A percentile compares a stretch with the other conserved stretches of the same genome.
Evolutionary conservation across 2,329 filamentous ascomycete species (phyloP).

Genomic region (Phialophora macrospora): DNA sequence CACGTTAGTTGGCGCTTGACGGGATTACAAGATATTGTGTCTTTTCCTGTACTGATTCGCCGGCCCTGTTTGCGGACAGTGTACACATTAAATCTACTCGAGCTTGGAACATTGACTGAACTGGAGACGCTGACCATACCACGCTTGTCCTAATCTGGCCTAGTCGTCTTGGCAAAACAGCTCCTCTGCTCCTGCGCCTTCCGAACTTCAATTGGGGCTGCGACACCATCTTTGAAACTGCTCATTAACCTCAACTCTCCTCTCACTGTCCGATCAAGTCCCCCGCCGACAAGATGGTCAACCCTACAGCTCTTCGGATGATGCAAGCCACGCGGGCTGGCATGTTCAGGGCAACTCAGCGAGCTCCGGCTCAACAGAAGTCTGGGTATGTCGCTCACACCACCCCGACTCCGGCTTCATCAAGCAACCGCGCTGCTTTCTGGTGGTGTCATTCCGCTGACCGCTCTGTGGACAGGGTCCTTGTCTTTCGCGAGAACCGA

Average conservation of each 20-base stretch:
- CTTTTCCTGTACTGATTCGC: not conserved
- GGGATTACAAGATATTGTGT: not conserved
- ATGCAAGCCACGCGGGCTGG: constrained; percentile 40
- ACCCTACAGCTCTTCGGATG: constrained; percentile 40
- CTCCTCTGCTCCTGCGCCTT: constrained; percentile 11
- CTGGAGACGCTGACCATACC: not conserved
- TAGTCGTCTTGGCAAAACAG: not conserved
- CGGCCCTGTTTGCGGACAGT: no score
- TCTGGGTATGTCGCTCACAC: constrained; percentile 31
- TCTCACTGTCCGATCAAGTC: not conserved
- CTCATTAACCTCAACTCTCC: constrained; percentile 11
- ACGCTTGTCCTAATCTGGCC: not conserved
- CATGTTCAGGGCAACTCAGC: constrained; percentile 34
- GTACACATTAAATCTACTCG: not conserved
- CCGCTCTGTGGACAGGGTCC: constrained; percentile 34
- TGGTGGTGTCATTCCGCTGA: constrained; percentile 1
- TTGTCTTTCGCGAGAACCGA: constrained; percentile 68
- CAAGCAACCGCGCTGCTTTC: not conserved
- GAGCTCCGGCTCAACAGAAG: constrained; percentile 28
- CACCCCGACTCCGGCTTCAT: not conserved
- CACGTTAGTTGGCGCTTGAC: not conserved
- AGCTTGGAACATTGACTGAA: not conserved
- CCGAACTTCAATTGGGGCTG: constrained; percentile 21
- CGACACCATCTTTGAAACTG: constrained; percentile 15
- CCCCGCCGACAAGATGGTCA: constrained; percentile 36